Percentiles rank a stretch among this genome's conserved stretches.
These are phyloP conservation scores for Penicillium sp. DNA, from an alignment of 2,329 filamentous ascomycete genomes.

Conservation along the genomic window DNA sequence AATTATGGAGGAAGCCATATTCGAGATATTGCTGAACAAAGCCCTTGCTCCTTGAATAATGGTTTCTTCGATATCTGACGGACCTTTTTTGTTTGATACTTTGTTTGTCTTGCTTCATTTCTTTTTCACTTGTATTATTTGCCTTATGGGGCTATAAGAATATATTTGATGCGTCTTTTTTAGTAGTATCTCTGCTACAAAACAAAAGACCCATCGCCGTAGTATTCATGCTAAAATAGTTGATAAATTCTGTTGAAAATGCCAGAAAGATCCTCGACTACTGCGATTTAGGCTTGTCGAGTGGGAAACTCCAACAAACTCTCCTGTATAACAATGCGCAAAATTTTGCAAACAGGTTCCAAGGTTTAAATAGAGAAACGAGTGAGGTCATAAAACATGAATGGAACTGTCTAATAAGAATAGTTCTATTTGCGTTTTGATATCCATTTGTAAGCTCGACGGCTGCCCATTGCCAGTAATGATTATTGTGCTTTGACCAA, in stretches of 20 bases:
- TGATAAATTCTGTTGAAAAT: neutral
- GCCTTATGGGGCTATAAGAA: neutral
- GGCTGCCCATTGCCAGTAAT: too few species aligned
- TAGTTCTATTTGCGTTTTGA: too few species aligned
- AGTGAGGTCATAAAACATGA: too few species aligned
- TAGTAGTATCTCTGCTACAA: neutral
- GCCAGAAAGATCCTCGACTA: neutral
- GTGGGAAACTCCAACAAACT: neutral
- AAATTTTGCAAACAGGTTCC: neutral
- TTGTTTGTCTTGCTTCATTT: too few species aligned
- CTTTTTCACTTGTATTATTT: neutral
- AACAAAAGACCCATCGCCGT: neutral
- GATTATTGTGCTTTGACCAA: too few species aligned
- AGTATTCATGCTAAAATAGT: neutral
- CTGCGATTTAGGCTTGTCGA: neutral
- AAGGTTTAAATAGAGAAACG: neutral
- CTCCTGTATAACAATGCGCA: too few species aligned
- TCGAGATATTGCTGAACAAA: conserved; percentile 7
- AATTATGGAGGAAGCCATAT: conserved; percentile 12
- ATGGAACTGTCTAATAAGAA: too few species aligned
- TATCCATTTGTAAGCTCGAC: too few species aligned
- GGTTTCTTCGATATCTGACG: neutral
- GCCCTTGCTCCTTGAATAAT: neutral
- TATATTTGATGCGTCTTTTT: too few species aligned
- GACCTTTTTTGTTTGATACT: neutral